phyloP scores from a whole-genome alignment of 2,329 filamentous ascomycete species.

The Ophiocordyceps camponoti-leonardi region DNA sequence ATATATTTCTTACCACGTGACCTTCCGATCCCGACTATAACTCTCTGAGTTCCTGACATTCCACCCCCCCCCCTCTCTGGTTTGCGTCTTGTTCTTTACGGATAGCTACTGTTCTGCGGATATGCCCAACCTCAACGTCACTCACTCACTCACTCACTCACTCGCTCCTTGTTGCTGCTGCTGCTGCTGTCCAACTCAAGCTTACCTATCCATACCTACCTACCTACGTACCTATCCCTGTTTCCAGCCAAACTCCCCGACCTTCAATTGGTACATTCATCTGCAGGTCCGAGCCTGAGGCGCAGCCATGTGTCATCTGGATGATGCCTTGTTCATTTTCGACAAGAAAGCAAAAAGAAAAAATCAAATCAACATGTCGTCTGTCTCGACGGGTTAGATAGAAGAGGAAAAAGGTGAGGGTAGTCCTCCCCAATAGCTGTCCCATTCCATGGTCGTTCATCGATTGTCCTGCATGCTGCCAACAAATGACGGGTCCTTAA shows the following conservation, averaged over 20 bases:
- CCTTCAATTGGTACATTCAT: not conserved
- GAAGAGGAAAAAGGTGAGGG: not conserved
- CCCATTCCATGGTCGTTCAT: slow-evolving; percentile 8
- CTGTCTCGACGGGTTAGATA: not conserved
- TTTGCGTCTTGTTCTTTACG: no score
- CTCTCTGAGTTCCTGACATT: no score
- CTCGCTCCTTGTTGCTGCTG: not conserved
- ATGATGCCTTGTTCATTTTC: not conserved
- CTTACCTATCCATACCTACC: not conserved
- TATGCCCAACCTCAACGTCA: no score
- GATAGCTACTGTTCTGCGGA: no score
- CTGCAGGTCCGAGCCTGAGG: not conserved
- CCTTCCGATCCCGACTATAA: no score
- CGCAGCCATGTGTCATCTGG: not conserved
- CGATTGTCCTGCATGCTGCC: slow-evolving; percentile 38
- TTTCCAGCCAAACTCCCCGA: slow-evolving; percentile 6
- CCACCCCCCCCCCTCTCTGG: no score
- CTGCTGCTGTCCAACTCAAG: not conserved
- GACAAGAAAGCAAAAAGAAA: not conserved
- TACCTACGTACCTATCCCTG: not conserved
- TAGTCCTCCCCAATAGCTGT: not conserved
- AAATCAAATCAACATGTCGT: not conserved
- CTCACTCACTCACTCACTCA: not conserved
- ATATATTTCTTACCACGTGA: no score
- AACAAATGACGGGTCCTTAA: slow-evolving; percentile 66